A percentile compares a stretch with the other conserved stretches of the same genome.
Evolutionary conservation across 2,329 filamentous ascomycete species (phyloP).

Genomic region (Fusarium paranaense): DNA sequence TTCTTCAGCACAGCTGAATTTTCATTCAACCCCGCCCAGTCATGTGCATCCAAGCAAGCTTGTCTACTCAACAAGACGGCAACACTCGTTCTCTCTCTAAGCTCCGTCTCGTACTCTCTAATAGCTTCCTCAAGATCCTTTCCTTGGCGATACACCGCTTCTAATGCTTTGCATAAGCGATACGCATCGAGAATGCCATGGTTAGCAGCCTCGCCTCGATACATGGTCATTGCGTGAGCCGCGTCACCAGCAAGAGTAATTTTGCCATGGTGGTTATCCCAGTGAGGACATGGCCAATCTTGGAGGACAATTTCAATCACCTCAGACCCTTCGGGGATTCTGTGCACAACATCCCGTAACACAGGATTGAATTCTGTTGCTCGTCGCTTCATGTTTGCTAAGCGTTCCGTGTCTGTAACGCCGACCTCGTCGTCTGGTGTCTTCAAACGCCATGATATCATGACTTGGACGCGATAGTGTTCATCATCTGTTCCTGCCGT

Average conservation of each 20-base stretch:
- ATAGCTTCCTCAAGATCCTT: constrained; percentile 29
- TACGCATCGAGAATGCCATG: constrained; percentile 56
- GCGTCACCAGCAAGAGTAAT: constrained; percentile 65
- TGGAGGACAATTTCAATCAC: constrained; percentile 51
- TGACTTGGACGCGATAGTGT: constrained; percentile 57
- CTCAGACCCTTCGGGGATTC: constrained; percentile 55
- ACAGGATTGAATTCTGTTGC: constrained; percentile 50
- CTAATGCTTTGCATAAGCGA: constrained; percentile 43
- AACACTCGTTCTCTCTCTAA: constrained; percentile 44
- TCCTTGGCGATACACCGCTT: constrained; percentile 22
- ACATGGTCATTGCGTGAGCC: constrained; percentile 71
- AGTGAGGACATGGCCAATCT: constrained; percentile 53
- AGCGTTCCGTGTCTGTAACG: constrained; percentile 44
- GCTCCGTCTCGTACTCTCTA: constrained; percentile 47
- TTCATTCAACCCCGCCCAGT: constrained; percentile 46
- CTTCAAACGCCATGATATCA: constrained; percentile 59
- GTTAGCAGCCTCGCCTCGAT: constrained; percentile 54
- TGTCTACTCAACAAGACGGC: constrained; percentile 48
- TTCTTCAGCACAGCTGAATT: constrained; percentile 47
- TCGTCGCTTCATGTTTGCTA: constrained; percentile 55
- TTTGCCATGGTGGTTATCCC: constrained; percentile 56
- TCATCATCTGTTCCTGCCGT: constrained; percentile 47
- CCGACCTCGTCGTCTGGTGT: constrained; percentile 49
- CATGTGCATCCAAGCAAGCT: constrained; percentile 49
- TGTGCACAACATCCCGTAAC: constrained; percentile 55